Conservation (phyloP, 345 rosid species). For the Lenwebbia sp. region DNA sequence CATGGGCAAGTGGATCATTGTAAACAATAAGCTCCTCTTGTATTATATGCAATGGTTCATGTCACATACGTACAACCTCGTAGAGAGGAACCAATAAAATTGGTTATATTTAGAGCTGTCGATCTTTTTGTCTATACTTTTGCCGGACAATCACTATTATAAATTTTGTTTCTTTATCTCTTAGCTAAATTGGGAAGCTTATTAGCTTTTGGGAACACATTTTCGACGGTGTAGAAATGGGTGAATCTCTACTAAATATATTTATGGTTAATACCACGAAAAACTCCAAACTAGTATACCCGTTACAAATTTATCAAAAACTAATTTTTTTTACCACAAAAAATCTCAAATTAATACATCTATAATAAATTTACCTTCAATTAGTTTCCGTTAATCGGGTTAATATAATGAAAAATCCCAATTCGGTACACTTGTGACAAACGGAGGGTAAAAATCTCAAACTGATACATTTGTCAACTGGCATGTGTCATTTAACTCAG, state of each 20-base stretch:
- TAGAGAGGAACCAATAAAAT: neutral
- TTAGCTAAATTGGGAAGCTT: neutral
- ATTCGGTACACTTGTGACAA: too few species aligned
- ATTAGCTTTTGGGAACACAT: neutral
- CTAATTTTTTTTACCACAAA: too few species aligned
- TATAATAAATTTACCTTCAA: too few species aligned
- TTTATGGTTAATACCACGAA: too few species aligned
- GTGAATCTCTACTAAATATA: neutral
- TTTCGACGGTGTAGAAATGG: rapidly evolving
- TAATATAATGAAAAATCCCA: too few species aligned
- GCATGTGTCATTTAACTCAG: too few species aligned
- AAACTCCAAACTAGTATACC: too few species aligned
- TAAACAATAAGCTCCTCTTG: neutral
- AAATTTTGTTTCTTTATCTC: neutral
- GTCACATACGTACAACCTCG: neutral
- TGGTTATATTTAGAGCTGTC: neutral
- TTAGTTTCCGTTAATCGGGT: too few species aligned
- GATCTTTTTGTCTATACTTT: neutral
- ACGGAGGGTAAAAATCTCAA: too few species aligned
- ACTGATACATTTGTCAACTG: too few species aligned
- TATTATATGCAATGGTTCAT: neutral
- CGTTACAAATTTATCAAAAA: too few species aligned
- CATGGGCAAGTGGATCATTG: neutral
- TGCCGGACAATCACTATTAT: neutral
- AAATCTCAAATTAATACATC: too few species aligned